Evolutionary conservation across 306 rosid genomes (phyloP).

Genomic region (Quercus engelmannii): DNA sequence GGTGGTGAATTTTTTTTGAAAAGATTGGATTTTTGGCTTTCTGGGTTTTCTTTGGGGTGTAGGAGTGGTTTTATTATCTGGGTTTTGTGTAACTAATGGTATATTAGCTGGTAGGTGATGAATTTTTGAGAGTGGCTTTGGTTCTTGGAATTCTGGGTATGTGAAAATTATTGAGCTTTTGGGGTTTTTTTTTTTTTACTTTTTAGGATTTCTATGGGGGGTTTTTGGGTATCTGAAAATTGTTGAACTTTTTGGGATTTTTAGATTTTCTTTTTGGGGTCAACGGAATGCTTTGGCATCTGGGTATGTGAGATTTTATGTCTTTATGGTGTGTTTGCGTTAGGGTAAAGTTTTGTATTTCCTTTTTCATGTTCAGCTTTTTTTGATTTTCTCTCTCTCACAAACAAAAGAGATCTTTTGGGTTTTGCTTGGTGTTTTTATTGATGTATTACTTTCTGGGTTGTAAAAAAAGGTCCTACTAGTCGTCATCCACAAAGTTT

Average conservation of each 20-base stretch:
- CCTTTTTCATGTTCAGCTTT: not conserved
- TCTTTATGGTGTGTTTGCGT: not conserved
- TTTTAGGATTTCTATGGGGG: not conserved
- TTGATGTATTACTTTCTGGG: not conserved
- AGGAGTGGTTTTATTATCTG: constrained; percentile 3
- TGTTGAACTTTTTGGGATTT: not conserved
- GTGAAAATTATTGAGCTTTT: not conserved
- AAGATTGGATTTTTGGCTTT: not conserved
- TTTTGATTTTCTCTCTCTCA: not conserved
- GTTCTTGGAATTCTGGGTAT: not conserved
- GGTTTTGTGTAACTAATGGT: not conserved
- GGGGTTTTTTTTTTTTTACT: too few species aligned
- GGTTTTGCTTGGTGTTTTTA: not conserved
- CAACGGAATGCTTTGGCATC: not conserved
- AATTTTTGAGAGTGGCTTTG: not conserved
- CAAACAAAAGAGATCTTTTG: too few species aligned
- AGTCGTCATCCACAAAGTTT: too few species aligned
- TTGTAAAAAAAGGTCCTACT: not conserved
- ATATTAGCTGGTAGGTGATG: not conserved
- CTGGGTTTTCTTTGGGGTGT: constrained; percentile 13
- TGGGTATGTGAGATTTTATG: not conserved
- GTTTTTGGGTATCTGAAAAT: not conserved
- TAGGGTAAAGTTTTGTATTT: not conserved
- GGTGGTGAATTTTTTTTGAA: too few species aligned
- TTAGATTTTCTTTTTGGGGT: not conserved